Conservation (phyloP, 2,329 filamentous ascomycete species). For the Fusarium sp. region DNA sequence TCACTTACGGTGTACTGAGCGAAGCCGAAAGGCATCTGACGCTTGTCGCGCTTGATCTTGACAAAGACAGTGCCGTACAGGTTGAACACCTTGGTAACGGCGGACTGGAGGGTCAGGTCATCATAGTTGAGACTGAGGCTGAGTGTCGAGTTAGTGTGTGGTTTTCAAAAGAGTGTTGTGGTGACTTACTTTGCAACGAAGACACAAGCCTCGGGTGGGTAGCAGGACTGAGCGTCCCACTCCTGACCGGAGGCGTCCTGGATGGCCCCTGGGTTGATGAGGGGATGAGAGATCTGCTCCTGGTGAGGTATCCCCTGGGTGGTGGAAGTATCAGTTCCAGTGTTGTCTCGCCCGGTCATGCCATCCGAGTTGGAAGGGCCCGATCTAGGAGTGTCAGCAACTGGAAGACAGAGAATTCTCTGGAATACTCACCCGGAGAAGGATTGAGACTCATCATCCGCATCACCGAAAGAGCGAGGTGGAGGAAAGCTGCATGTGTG, state of each 20-base stretch:
- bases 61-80: constrained; percentile 69
- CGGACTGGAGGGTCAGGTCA: constrained; percentile 64
- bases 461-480: not conserved
- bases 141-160: not conserved
- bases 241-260: not conserved
- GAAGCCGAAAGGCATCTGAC: constrained; percentile 73
- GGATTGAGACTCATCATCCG: not conserved
- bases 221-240: constrained; percentile 64
- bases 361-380: not conserved
- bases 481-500: constrained; percentile 18
- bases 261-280: not conserved
- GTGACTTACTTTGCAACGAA: constrained; percentile 74
- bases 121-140: constrained; percentile 65
- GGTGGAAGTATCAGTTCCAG: not conserved
- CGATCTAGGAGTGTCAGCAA: constrained; percentile 10
- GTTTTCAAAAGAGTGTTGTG: not conserved
- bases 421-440: constrained; percentile 5
- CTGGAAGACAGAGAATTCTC: not conserved
- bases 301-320: not conserved
- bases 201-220: constrained; percentile 68
- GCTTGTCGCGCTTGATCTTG: constrained; percentile 70
- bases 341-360: not conserved
- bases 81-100: constrained; percentile 65
- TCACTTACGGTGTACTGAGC: constrained; percentile 70
- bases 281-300: not conserved